These are phyloP conservation scores for Backusella macrospora DNA, from an alignment of 192 early-diverging fungal species.

Conservation along the genomic window DNA sequence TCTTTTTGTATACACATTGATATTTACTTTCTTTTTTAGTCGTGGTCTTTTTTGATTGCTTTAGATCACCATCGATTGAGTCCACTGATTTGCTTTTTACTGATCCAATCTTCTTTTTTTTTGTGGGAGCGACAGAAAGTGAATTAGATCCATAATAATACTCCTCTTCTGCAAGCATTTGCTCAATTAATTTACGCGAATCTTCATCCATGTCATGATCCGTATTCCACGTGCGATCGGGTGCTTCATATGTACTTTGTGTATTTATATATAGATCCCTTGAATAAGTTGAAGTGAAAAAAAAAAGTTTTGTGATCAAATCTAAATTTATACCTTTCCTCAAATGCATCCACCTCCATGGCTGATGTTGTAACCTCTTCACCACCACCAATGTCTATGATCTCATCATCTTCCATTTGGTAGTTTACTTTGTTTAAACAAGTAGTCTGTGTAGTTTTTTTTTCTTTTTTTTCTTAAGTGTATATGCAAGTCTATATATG, in stretches of 20 bases:
- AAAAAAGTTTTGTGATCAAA: slow-evolving; percentile 12
- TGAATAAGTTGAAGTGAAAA: neutral
- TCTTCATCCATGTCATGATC: slow-evolving; percentile 54
- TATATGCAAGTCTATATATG: neutral
- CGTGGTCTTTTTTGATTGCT: neutral
- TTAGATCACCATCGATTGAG: neutral
- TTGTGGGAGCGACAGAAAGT: slow-evolving; percentile 9
- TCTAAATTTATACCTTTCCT: slow-evolving; percentile 8
- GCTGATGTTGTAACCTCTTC: slow-evolving; percentile 10
- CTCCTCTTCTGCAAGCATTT: slow-evolving; percentile 66
- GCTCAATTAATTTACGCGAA: slow-evolving; percentile 57
- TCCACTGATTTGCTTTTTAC: slow-evolving; percentile 11
- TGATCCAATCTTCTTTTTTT: slow-evolving; percentile 21
- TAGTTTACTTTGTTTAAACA: neutral
- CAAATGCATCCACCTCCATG: neutral
- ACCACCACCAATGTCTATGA: slow-evolving; percentile 28
- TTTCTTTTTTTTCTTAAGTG: neutral
- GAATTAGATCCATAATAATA: slow-evolving; percentile 54
- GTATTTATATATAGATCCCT: neutral
- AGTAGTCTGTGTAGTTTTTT: neutral
- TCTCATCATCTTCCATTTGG: slow-evolving; percentile 30
- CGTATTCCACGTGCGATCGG: neutral
- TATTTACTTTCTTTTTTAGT: slow-evolving; percentile 18
- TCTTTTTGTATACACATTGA: neutral
- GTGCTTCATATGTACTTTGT: slow-evolving; percentile 19